Evolutionary conservation across 106 monocot genomes (phyloP).

Genomic region (Iris macrosiphon): DNA sequence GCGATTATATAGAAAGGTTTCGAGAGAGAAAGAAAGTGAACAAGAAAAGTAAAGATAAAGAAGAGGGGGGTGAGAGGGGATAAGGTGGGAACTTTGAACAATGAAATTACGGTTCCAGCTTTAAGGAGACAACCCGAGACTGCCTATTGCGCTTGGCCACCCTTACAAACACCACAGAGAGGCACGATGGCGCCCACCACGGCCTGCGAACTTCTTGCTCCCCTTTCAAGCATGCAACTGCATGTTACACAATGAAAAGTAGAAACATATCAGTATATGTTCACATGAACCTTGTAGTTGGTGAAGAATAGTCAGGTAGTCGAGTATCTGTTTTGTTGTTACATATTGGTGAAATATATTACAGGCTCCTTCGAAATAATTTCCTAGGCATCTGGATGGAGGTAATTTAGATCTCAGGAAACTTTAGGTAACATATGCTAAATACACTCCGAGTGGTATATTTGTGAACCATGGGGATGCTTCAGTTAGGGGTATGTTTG

Average conservation of each 20-base stretch:
- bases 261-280: too few relatives aligned
- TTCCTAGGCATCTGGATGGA: too few relatives aligned
- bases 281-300: too few relatives aligned
- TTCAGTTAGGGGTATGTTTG: too few relatives aligned
- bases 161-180: constrained; percentile 66
- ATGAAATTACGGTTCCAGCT: constrained; percentile 60
- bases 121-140: constrained; percentile 89
- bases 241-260: neutral
- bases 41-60: neutral
- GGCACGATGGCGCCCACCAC: constrained; percentile 92
- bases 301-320: too few relatives aligned
- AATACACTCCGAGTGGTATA: too few relatives aligned
- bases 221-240: constrained; percentile 97
- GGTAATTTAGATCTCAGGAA: too few relatives aligned
- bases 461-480: too few relatives aligned
- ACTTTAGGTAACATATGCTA: too few relatives aligned
- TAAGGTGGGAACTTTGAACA: neutral
- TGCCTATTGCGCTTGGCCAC: constrained; percentile 79
- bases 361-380: too few relatives aligned
- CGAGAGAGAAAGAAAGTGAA: neutral
- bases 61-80: neutral
- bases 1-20: neutral
- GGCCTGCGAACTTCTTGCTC: constrained; percentile 97
- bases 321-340: too few relatives aligned
- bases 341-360: too few relatives aligned